Conservation (phyloP, 768 basidiomycete species). For the Tulasnella calospora region DNA sequence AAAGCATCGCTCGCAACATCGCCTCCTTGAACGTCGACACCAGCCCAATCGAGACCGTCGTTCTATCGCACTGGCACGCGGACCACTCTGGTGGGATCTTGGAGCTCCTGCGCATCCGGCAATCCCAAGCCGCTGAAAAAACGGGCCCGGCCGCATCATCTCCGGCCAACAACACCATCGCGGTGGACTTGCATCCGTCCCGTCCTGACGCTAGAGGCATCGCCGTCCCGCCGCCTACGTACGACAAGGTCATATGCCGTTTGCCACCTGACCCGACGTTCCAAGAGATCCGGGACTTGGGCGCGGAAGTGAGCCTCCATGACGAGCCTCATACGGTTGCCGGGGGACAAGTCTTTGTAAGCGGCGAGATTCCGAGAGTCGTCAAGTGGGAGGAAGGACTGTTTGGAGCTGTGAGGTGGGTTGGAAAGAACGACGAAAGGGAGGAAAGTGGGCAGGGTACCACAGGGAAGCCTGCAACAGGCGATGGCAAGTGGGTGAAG, state of each 20-base stretch:
- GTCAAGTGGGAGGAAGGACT: constrained; percentile 65
- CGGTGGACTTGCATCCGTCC: constrained; percentile 72
- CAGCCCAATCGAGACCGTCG: constrained; percentile 53
- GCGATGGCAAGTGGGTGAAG: constrained; percentile 44
- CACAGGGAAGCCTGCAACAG: constrained; percentile 28
- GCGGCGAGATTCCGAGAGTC: constrained; percentile 72
- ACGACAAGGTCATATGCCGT: constrained; percentile 52
- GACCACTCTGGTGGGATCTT: constrained; percentile 68
- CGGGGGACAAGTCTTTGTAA: constrained; percentile 62
- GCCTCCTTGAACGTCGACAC: constrained; percentile 54
- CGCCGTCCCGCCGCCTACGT: constrained; percentile 58
- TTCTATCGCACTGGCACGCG: constrained; percentile 72
- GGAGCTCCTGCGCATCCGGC: constrained; percentile 19
- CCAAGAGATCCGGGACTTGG: constrained; percentile 52
- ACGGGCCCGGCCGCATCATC: constrained; percentile 23
- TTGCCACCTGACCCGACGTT: constrained; percentile 70
- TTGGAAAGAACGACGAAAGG: constrained; percentile 30
- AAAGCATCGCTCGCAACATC: constrained; percentile 68
- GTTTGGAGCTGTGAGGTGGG: constrained; percentile 62
- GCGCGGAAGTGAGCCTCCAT: constrained; percentile 55
- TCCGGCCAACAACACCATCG: constrained; percentile 38
- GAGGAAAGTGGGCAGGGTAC: neutral
- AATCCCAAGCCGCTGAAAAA: neutral
- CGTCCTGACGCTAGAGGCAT: constrained; percentile 71
- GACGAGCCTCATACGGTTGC: constrained; percentile 57